phyloP scores from a whole-genome alignment of 768 basidiomycete species.

The Nevesoporus exiguus region DNA sequence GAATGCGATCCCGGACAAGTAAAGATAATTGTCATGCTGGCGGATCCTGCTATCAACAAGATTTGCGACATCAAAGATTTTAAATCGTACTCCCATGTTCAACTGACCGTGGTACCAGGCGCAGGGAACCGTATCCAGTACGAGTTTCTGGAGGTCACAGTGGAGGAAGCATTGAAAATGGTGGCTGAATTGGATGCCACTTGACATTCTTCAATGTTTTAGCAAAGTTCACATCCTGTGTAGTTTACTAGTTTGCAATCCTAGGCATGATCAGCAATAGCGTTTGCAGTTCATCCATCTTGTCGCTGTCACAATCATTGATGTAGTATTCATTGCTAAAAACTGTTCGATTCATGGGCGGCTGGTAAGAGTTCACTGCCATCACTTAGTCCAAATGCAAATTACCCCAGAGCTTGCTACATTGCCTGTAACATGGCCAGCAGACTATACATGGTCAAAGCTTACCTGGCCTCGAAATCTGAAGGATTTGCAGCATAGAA shows the following conservation, averaged over 20 bases:
- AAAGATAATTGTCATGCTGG: slow-evolving; percentile 13
- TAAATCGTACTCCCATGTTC: slow-evolving; percentile 12
- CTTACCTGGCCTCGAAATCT: not conserved
- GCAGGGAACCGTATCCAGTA: slow-evolving; percentile 27
- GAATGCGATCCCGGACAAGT: slow-evolving; percentile 1
- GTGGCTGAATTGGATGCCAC: slow-evolving; percentile 7
- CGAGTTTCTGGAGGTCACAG: slow-evolving; percentile 22
- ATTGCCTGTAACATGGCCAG: no score
- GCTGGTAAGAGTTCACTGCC: no score
- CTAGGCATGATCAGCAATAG: no score
- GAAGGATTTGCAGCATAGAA: no score
- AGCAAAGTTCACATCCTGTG: no score
- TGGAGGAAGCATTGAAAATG: slow-evolving; percentile 12
- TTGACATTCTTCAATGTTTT: not conserved
- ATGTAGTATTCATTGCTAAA: no score
- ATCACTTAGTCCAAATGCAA: no score
- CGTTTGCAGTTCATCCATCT: no score
- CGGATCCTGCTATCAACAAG: slow-evolving; percentile 19
- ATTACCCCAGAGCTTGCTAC: no score
- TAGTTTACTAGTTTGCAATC: no score
- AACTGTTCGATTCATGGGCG: no score
- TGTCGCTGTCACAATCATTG: no score
- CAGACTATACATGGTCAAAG: not conserved
- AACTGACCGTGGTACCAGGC: slow-evolving; percentile 9
- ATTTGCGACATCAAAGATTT: slow-evolving; percentile 8